phyloP scores from a whole-genome alignment of 352 stramenopile genomes.

The Pythium monospermum region DNA sequence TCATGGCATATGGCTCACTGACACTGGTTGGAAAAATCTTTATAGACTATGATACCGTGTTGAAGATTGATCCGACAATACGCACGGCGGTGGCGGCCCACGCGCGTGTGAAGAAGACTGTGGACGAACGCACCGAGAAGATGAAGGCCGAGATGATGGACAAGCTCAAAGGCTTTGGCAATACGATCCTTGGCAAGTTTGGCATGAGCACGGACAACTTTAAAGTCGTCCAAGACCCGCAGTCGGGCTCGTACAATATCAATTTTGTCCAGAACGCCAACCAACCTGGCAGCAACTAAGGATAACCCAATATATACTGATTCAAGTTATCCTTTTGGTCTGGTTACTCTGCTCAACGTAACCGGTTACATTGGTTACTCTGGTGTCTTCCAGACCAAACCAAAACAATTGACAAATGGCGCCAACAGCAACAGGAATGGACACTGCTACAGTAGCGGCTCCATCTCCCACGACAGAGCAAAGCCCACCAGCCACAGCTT shows the following conservation, averaged over 20 bases:
- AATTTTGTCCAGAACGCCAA: constrained; percentile 84
- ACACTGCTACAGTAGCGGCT: not conserved
- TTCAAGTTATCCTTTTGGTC: too few relatives aligned
- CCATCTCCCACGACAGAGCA: not conserved
- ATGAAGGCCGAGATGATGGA: constrained; percentile 98
- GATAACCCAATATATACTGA: too few relatives aligned
- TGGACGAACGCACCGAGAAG: constrained; percentile 95
- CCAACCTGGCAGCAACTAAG: too few relatives aligned
- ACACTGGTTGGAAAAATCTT: not conserved
- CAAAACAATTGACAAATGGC: too few relatives aligned
- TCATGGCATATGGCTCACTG: not conserved
- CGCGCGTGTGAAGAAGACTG: constrained; percentile 79
- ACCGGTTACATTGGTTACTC: too few relatives aligned
- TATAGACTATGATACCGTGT: constrained; percentile 81
- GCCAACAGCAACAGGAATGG: not conserved
- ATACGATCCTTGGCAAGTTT: constrained; percentile 98
- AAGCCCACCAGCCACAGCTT: not conserved
- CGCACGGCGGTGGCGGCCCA: constrained; percentile 48
- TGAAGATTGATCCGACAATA: constrained; percentile 91
- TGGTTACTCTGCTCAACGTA: too few relatives aligned
- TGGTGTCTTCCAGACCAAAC: too few relatives aligned
- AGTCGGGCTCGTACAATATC: constrained; percentile 97
- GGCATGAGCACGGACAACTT: constrained; percentile 99
- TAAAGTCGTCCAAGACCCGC: constrained; percentile 96
- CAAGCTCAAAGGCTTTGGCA: constrained; percentile 98